Evolutionary conservation across 345 rosid genomes (phyloP).

Genomic region (Laguncularia racemosa): DNA sequence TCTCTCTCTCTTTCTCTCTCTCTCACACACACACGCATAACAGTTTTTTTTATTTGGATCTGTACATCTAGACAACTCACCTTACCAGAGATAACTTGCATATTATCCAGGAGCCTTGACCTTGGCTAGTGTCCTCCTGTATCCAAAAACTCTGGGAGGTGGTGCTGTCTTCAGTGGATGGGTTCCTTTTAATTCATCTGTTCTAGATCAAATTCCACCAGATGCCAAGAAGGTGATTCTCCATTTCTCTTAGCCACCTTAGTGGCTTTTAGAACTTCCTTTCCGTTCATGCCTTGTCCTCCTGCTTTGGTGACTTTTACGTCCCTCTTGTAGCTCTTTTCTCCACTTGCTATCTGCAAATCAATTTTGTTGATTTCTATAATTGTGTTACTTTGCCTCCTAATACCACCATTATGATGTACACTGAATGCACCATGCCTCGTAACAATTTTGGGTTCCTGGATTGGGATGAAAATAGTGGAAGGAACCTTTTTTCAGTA

Average conservation of each 20-base stretch:
- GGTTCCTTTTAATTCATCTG: slow-evolving; percentile 66
- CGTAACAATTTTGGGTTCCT: no score
- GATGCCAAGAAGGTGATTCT: slow-evolving; percentile 55
- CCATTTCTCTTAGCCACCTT: background rate
- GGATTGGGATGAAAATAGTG: no score
- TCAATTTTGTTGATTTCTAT: background rate
- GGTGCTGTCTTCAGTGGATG: slow-evolving; percentile 79
- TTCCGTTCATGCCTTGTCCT: background rate
- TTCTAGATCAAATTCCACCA: slow-evolving; percentile 31
- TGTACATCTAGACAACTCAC: background rate
- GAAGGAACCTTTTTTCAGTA: no score
- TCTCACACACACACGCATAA: background rate
- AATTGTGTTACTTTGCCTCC: background rate
- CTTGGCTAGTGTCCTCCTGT: slow-evolving; percentile 65
- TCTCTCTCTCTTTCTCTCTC: slow-evolving; percentile 17
- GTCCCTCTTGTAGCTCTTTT: background rate
- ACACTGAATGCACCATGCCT: no score
- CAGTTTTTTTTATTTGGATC: background rate
- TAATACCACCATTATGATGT: background rate
- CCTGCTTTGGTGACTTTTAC: background rate
- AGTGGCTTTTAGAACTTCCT: background rate
- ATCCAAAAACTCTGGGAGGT: slow-evolving; percentile 78
- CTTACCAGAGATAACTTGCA: background rate
- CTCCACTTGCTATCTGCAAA: background rate
- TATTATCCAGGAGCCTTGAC: slow-evolving; percentile 64